Evolutionary conservation across 495 filamentous ascomycete species (phyloP), one percentile per base, ranked within the genome.

Genomic region (Penicillium ochrochloron): DNA sequence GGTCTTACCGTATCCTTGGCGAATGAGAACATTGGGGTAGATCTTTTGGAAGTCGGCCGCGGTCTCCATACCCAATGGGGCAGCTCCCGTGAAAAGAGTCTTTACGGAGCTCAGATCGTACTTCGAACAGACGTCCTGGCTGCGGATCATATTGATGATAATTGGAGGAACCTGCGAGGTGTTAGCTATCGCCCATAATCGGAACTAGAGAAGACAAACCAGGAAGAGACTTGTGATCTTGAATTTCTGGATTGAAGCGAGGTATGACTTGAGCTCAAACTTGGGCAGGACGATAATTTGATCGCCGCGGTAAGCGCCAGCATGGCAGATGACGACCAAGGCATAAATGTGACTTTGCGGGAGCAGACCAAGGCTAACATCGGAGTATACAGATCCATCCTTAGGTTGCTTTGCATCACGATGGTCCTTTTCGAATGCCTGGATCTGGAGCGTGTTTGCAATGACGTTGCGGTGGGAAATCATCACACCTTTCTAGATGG

Each of bases 391-490:
- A 35, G 73, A 65, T 44, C 65, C 66, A 11, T 79, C 78, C 1
- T 70, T 65, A 33, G 81, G 68, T 37, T 69, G 76, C 42, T 76
- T 64, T 5, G 70, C 64, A 1, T 80, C 70, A 29, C 86, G 79
- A 15, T 70, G 73, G 10, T 76, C 66, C n/a, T 76, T 70, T 34
- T 94, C 90, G 62, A 78, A 87, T 14, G 80, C 73, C 19, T 70
- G 63, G 60, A 88, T 82, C 68, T 93, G 90, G 68, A 95, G 71
- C 1, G 86, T 83, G 68, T 96, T 97, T 33, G 92, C 87, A 56
- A 97, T 97, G 19, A 96, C 90, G 71, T 97, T 97, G 17, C 81
- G 77, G 75, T 97, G 93, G 15, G 92, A 89, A 65, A 97, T 92
- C 92, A 93, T 96, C 41, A 96, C 93, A 29, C 92, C 93, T 92